A percentile compares a stretch with the other conserved stretches of the same genome.
Conservation (phyloP, 768 basidiomycete species). For the Melanogaster broomeanus region DNA sequence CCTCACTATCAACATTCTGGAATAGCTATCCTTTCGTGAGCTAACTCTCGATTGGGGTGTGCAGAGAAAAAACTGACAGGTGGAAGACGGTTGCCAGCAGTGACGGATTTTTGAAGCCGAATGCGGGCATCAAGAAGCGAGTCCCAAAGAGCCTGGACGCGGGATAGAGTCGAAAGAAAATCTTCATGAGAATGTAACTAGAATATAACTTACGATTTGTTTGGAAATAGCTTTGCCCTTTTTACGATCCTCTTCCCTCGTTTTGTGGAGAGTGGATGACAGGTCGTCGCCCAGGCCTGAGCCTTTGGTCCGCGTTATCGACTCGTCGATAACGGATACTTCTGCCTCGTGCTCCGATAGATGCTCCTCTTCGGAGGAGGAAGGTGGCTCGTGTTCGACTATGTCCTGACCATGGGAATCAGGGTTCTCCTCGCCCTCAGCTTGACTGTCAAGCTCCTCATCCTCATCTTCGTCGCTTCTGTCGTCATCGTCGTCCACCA, state of each 20-base stretch:
- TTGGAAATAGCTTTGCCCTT: constrained; percentile 85
- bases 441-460: constrained; percentile 22
- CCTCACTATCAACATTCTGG: constrained; percentile 28
- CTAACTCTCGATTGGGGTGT: constrained; percentile 1
- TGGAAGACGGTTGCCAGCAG: constrained; percentile 67
- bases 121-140: constrained; percentile 88
- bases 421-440: constrained; percentile 17
- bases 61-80: constrained; percentile 41
- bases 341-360: constrained; percentile 10
- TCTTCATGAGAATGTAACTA: background rate
- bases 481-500: constrained; percentile 41
- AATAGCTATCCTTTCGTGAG: constrained; percentile 33
- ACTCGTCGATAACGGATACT: constrained; percentile 14
- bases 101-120: constrained; percentile 79
- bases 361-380: constrained; percentile 15
- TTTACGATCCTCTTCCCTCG: constrained; percentile 65
- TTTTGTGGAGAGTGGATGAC: constrained; percentile 53
- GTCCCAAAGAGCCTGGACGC: constrained; percentile 77
- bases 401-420: constrained; percentile 16
- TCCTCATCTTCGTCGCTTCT: constrained; percentile 1
- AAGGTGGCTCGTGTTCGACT: constrained; percentile 3
- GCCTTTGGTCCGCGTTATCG: constrained; percentile 2
- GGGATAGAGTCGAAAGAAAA: constrained; percentile 5
- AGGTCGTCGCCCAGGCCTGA: constrained; percentile 40
- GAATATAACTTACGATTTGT: constrained; percentile 67